Evolutionary conservation across 495 filamentous ascomycete species (phyloP).

Genomic region (Penicillium fimorum): DNA sequence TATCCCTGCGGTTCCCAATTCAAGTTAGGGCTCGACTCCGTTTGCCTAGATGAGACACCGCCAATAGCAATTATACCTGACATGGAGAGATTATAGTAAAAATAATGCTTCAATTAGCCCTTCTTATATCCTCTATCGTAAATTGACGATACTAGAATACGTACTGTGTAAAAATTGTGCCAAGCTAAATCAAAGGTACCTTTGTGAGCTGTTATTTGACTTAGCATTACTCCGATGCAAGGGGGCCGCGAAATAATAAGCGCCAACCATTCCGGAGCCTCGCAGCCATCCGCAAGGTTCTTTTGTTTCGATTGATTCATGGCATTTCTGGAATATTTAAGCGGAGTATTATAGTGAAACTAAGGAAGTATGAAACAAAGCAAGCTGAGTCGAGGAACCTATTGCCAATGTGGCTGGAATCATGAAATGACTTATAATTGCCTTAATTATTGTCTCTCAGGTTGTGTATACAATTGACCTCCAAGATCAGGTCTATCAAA

Average conservation of each 20-base stretch:
- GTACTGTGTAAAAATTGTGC: slow-evolving; percentile 4
- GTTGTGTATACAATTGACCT: background rate
- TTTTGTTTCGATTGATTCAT: background rate
- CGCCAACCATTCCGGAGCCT: slow-evolving; percentile 9
- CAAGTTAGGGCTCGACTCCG: slow-evolving; percentile 1
- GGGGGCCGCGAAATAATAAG: slow-evolving; percentile 16
- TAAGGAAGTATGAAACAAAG: slow-evolving; percentile 1
- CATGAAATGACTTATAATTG: background rate
- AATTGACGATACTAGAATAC: slow-evolving; percentile 7
- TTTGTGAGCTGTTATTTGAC: slow-evolving; percentile 16
- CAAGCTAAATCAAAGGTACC: background rate
- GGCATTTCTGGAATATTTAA: background rate
- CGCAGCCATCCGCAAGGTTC: slow-evolving; percentile 12
- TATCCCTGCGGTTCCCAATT: background rate
- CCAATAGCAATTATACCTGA: background rate
- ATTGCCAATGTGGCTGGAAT: background rate
- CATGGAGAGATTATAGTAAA: background rate
- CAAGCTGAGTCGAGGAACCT: background rate
- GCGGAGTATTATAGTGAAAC: background rate
- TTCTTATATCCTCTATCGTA: background rate
- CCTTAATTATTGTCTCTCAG: background rate
- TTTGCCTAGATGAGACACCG: background rate
- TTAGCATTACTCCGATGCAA: slow-evolving; percentile 31
- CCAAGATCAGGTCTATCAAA: background rate
- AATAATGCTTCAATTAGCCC: background rate